Percentiles rank a stretch among this genome's conserved stretches.
Conservation (phyloP, 345 rosid genomes). For the Gossypioides kirkii region DNA sequence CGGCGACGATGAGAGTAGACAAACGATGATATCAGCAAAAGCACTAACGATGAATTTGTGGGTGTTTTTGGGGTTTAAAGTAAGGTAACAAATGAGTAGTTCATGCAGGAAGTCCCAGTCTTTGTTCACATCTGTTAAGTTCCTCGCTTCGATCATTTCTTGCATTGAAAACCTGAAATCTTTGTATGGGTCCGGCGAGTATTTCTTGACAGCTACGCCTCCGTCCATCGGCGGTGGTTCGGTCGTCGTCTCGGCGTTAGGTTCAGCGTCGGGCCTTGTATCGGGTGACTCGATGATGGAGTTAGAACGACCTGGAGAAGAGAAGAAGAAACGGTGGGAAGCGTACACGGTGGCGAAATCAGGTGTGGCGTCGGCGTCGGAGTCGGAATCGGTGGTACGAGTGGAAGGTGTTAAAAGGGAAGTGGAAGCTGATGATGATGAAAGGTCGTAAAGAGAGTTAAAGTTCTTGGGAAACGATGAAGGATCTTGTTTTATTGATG, state of each 20-base stretch:
- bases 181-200: conserved; percentile 66
- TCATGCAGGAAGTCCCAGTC: conserved; percentile 73
- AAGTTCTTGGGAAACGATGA: conserved; percentile 16
- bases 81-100: conserved; percentile 64
- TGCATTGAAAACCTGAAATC: conserved; percentile 84
- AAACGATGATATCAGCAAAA: conserved; percentile 60
- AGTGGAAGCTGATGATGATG: conserved; percentile 27
- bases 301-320: conserved; percentile 88
- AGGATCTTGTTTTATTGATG: conserved; percentile 16
- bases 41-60: conserved; percentile 73
- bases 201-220: conserved; percentile 54
- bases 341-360: conserved; percentile 71
- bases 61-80: conserved; percentile 58
- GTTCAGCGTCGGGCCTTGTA: conserved; percentile 5
- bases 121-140: conserved; percentile 32
- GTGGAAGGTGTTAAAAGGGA: conserved; percentile 31
- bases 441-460: conserved; percentile 35
- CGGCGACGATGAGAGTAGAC: conserved; percentile 37
- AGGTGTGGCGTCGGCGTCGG: conserved; percentile 27
- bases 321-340: conserved; percentile 87
- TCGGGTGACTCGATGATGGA: conserved; percentile 62
- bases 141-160: conserved; percentile 85
- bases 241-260: background rate
- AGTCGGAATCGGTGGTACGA: conserved; percentile 21
- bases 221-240: conserved; percentile 26